A percentile compares a stretch with the other conserved stretches of the same genome.
Evolutionary conservation across 2,329 filamentous ascomycete genomes (phyloP).

Genomic region (Epichloe festucae): DNA sequence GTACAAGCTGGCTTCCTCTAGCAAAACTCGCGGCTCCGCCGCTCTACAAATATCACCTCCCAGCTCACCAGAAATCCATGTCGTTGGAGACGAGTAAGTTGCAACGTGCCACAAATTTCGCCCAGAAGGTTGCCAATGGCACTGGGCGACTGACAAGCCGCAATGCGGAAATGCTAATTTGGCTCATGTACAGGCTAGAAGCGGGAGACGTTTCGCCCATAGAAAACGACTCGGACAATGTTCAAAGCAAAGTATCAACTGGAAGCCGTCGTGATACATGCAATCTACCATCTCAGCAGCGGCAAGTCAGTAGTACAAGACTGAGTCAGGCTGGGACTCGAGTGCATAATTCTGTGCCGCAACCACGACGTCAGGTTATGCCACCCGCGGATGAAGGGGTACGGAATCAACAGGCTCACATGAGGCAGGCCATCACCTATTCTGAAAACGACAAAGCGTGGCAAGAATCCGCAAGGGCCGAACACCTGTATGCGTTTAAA

Average conservation of each 20-base stretch:
- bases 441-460: not conserved
- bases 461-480: not conserved
- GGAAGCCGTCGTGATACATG: conserved; percentile 6
- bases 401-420: conserved; percentile 2
- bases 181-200: conserved; percentile 10
- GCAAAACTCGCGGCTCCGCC: conserved; percentile 23
- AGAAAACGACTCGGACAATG: conserved; percentile 29
- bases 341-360: not conserved
- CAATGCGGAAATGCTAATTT: not conserved
- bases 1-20: conserved; percentile 14
- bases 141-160: not conserved
- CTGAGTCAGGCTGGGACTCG: not conserved
- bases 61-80: conserved; percentile 39
- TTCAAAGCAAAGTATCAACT: conserved; percentile 15
- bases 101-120: not conserved
- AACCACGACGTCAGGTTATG: not conserved
- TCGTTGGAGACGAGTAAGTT: conserved; percentile 29
- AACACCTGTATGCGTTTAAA: not conserved
- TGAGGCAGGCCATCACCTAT: not conserved
- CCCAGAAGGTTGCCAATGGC: not conserved
- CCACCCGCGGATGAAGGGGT: not conserved
- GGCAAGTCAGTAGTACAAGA: conserved; percentile 1
- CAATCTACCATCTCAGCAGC: conserved; percentile 6
- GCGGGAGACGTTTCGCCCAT: conserved; percentile 38
- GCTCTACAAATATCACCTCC: conserved; percentile 39